These are phyloP conservation scores for Ceratocystis variospora DNA, from an alignment of 2,329 filamentous ascomycete genomes.

Conservation along the genomic window DNA sequence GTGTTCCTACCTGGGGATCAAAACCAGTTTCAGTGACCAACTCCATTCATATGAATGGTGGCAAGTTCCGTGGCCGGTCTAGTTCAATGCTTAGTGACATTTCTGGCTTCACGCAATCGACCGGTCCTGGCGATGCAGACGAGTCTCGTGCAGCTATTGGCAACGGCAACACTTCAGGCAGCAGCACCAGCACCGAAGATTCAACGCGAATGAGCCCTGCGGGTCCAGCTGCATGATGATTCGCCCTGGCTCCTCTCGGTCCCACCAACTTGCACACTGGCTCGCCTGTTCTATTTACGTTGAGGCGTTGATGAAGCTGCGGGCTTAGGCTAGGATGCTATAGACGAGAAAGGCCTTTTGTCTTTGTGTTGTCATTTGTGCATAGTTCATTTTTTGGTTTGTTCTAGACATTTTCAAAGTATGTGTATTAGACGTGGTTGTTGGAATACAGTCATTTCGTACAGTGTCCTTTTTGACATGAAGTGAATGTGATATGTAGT, in stretches of 20 bases:
- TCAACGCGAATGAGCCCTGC: neutral
- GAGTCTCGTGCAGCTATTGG: slow-evolving; percentile 5
- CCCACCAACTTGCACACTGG: neutral
- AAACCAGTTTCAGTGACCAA: neutral
- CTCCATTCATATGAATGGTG: slow-evolving; percentile 21
- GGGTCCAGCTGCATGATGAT: slow-evolving; percentile 1
- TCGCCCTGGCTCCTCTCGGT: neutral
- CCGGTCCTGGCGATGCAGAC: slow-evolving; percentile 32
- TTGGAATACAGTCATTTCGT: slow-evolving; percentile 16
- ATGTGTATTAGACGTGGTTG: slow-evolving; percentile 11
- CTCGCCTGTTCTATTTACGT: neutral
- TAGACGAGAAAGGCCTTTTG: neutral
- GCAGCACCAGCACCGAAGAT: slow-evolving; percentile 7
- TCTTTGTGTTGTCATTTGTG: slow-evolving; percentile 16
- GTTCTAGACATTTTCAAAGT: neutral
- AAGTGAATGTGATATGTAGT: neutral
- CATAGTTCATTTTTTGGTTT: slow-evolving; percentile 13
- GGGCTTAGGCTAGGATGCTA: neutral
- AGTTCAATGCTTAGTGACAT: slow-evolving; percentile 55
- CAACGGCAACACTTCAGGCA: slow-evolving; percentile 5
- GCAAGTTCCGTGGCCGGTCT: slow-evolving; percentile 42
- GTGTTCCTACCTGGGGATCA: neutral
- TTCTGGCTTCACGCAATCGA: slow-evolving; percentile 53
- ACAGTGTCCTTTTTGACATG: slow-evolving; percentile 3
- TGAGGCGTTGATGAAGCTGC: neutral